Evolutionary conservation across 1,284 basidiomycete genomes (phyloP).

Genomic region (Papiliotrema fonsecae): DNA sequence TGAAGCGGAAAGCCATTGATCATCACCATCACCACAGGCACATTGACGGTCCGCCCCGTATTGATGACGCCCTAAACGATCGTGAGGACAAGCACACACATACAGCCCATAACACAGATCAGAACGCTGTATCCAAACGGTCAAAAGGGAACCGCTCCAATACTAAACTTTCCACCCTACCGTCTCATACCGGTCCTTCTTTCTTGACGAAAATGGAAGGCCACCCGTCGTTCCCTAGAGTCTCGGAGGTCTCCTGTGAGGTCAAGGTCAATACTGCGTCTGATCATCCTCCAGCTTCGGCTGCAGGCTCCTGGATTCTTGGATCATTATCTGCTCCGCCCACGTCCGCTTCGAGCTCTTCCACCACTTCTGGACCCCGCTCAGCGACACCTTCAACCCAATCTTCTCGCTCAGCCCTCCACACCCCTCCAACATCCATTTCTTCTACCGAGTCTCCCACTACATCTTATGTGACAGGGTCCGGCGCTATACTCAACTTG

Average conservation of each 20-base stretch:
- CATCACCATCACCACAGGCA: too few relatives aligned
- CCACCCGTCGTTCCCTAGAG: neutral
- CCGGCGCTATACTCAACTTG: constrained; percentile 4
- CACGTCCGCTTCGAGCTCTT: neutral
- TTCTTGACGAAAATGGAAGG: neutral
- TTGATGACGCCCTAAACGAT: too few relatives aligned
- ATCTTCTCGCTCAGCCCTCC: neutral
- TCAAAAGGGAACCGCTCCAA: neutral
- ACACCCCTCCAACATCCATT: neutral
- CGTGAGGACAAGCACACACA: too few relatives aligned
- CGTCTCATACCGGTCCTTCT: neutral
- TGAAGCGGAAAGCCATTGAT: too few relatives aligned
- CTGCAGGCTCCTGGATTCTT: neutral
- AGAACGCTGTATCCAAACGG: neutral
- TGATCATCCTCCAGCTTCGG: neutral
- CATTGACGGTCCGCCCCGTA: too few relatives aligned
- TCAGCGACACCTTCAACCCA: neutral
- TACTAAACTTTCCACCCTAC: neutral
- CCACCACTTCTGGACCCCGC: neutral
- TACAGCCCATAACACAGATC: neutral
- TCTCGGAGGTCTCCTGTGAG: neutral
- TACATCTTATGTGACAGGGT: constrained; percentile 1
- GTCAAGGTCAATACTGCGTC: neutral
- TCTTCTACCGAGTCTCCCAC: neutral
- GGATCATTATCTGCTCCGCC: neutral